Conservation (phyloP, 768 basidiomycete genomes). For the Mycena vitilis region DNA sequence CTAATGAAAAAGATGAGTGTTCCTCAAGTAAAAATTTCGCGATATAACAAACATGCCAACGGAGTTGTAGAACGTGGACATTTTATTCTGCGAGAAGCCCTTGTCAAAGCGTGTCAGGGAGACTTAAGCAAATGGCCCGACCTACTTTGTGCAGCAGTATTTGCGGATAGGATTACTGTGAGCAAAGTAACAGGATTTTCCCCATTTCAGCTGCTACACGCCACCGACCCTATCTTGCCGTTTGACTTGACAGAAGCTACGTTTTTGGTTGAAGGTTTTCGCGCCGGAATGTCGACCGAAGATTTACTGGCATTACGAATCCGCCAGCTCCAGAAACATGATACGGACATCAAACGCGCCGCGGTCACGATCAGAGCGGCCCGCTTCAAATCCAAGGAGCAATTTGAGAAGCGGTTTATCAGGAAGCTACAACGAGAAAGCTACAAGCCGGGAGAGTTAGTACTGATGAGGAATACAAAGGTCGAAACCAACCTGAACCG, state of each 20-base stretch:
- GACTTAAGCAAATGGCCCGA: not conserved
- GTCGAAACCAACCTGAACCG: not conserved
- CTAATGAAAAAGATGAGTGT: not conserved
- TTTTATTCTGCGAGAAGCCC: not conserved
- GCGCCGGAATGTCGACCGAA: not conserved
- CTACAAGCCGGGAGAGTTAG: not conserved
- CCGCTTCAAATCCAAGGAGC: not conserved
- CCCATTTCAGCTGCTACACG: not conserved
- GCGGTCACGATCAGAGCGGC: not conserved
- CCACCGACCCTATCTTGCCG: not conserved
- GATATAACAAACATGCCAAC: not conserved
- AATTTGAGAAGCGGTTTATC: conserved; percentile 1
- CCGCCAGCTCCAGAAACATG: not conserved
- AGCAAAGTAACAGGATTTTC: not conserved
- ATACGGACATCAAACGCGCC: not conserved
- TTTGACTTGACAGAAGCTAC: conserved; percentile 1
- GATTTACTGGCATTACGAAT: not conserved
- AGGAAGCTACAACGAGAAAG: not conserved
- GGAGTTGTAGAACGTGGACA: not conserved
- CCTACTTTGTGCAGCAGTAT: not conserved
- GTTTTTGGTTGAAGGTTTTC: not conserved
- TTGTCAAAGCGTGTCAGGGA: not conserved
- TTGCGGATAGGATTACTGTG: not conserved
- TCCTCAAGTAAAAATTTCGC: not conserved
- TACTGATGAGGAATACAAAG: not conserved